Evolutionary conservation across 495 filamentous ascomycete species (phyloP).

Genomic region (Pseudevernia furfuracea): DNA sequence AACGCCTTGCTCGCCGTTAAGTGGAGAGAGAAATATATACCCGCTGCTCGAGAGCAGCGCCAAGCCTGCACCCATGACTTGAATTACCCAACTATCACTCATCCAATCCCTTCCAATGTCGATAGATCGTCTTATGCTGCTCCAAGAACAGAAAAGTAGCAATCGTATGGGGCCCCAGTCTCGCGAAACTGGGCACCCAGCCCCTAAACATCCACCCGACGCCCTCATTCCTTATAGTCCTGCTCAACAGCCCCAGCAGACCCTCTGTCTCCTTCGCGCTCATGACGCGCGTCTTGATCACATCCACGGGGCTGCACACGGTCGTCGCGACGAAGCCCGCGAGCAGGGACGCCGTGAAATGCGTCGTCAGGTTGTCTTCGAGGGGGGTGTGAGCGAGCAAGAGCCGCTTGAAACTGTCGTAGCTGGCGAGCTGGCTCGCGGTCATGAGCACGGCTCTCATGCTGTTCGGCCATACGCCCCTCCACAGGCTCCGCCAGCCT

Average conservation of each 20-base stretch:
- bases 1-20: constrained; percentile 4
- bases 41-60: background rate
- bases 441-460: constrained; percentile 91
- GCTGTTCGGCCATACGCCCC: constrained; percentile 88
- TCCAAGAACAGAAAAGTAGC: constrained; percentile 93
- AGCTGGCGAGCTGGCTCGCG: constrained; percentile 77
- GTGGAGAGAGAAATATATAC: background rate
- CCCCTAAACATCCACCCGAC: constrained; percentile 87
- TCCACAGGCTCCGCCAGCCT: constrained; percentile 63
- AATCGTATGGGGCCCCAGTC: constrained; percentile 89
- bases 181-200: constrained; percentile 95
- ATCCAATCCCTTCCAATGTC: constrained; percentile 38
- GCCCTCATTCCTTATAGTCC: constrained; percentile 72
- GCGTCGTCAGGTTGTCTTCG: constrained; percentile 69
- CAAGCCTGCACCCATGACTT: background rate
- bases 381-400: constrained; percentile 59
- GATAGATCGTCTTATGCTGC: constrained; percentile 55
- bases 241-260: constrained; percentile 50
- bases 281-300: constrained; percentile 97
- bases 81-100: background rate
- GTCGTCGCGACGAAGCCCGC: constrained; percentile 94
- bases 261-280: constrained; percentile 54
- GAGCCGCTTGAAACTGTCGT: constrained; percentile 82
- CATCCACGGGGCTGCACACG: constrained; percentile 89
- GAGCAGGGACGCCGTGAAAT: constrained; percentile 78